Percentiles rank a stretch among this genome's conserved stretches.
Conservation (phyloP, 108 stramenopile genomes). For the Aureococcus anophagefferens region DNA sequence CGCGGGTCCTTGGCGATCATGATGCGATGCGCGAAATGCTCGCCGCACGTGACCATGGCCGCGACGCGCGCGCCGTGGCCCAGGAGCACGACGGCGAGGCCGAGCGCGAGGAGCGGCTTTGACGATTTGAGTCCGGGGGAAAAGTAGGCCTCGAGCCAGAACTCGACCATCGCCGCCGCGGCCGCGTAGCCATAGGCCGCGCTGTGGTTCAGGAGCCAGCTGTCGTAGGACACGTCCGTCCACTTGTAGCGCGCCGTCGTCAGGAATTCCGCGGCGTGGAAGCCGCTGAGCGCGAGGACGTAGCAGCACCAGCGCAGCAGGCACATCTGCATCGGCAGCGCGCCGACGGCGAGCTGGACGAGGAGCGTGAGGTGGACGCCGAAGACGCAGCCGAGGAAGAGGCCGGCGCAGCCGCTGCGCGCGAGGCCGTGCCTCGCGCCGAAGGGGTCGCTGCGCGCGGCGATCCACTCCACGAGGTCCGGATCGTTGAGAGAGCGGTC, state of each 20-base stretch:
- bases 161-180: not conserved
- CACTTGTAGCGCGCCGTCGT: constrained; percentile 65
- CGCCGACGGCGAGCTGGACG: not conserved
- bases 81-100: constrained; percentile 49
- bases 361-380: constrained; percentile 4
- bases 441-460: not conserved
- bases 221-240: constrained; percentile 48
- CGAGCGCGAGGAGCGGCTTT: constrained; percentile 13
- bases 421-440: constrained; percentile 3
- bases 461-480: too few species aligned
- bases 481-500: too few species aligned
- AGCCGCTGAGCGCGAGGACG: constrained; percentile 46
- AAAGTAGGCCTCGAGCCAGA: not conserved
- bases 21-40: constrained; percentile 88
- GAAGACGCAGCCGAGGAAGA: constrained; percentile 8
- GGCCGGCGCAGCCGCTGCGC: constrained; percentile 2
- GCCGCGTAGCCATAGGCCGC: constrained; percentile 46
- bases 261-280: constrained; percentile 76
- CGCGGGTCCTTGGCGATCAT: constrained; percentile 65
- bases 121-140: not conserved
- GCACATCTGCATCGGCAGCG: not conserved
- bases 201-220: constrained; percentile 86
- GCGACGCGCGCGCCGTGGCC: constrained; percentile 67
- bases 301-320: constrained; percentile 55
- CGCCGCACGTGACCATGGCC: constrained; percentile 83